A percentile compares a stretch with the other conserved stretches of the same genome.
phyloP scores from a whole-genome alignment of 1,139 yeast genomes.

The Lodderomyces beijingensis region DNA sequence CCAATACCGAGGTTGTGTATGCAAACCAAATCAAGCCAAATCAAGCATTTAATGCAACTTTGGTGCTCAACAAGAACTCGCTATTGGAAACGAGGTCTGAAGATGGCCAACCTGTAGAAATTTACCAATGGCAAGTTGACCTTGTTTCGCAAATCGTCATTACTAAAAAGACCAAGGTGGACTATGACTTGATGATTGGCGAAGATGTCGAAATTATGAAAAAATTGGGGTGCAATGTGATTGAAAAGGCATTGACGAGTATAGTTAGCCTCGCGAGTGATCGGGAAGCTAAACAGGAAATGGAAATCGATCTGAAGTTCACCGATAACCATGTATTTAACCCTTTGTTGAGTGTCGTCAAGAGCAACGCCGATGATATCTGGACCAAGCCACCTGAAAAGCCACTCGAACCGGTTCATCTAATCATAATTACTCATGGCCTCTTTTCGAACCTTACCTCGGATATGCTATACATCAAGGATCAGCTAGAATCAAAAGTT shows the following conservation, averaged over 20 bases:
- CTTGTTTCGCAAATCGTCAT: conserved; percentile 79
- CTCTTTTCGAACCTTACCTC: conserved; percentile 85
- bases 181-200: conserved; percentile 65
- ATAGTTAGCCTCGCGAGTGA: conserved; percentile 17
- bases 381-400: conserved; percentile 55
- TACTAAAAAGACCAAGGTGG: conserved; percentile 58
- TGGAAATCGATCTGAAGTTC: not conserved
- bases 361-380: conserved; percentile 57
- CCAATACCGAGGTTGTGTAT: conserved; percentile 31
- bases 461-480: conserved; percentile 84
- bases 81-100: conserved; percentile 12
- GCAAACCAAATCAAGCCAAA: conserved; percentile 58
- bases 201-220: conserved; percentile 31
- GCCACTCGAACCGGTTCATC: conserved; percentile 53
- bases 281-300: not conserved
- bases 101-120: conserved; percentile 13
- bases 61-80: conserved; percentile 47
- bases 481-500: conserved; percentile 60
- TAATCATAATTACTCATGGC: conserved; percentile 84
- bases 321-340: conserved; percentile 10
- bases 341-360: conserved; percentile 36
- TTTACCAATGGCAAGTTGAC: conserved; percentile 75
- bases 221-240: conserved; percentile 21
- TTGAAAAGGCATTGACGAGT: conserved; percentile 18
- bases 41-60: conserved; percentile 46